phyloP scores from a whole-genome alignment of 805 yeast species.

The Cyberlindnera japonica region DNA sequence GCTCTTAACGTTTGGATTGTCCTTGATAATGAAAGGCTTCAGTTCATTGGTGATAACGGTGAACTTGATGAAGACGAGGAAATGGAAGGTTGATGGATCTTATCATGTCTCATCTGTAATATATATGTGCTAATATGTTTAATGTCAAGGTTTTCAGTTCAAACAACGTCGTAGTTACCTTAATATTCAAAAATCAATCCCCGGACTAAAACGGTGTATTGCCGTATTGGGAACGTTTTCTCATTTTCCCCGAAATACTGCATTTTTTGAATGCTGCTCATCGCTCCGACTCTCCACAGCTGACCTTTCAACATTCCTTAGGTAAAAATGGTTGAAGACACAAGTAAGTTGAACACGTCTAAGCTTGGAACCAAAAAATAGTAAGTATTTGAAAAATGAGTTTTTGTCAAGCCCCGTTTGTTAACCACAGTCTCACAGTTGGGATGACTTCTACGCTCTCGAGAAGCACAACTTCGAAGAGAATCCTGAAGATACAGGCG shows the following conservation, averaged over 20 bases:
- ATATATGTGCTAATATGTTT: background rate
- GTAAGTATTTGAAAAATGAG: constrained; percentile 29
- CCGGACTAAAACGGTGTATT: too few species aligned
- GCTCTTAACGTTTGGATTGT: constrained; percentile 72
- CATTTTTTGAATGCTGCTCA: too few species aligned
- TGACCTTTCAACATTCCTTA: too few species aligned
- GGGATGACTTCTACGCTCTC: constrained; percentile 81
- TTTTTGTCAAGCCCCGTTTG: too few species aligned
- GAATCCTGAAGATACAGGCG: constrained; percentile 86
- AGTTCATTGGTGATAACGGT: constrained; percentile 38
- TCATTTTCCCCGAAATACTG: background rate
- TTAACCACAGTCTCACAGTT: too few species aligned
- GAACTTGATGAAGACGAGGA: constrained; percentile 17
- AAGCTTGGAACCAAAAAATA: constrained; percentile 84
- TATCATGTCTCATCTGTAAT: too few species aligned
- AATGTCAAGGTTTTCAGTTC: background rate
- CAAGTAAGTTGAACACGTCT: constrained; percentile 60
- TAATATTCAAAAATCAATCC: too few species aligned
- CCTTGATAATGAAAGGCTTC: constrained; percentile 61
- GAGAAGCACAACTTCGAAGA: constrained; percentile 70
- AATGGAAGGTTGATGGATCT: constrained; percentile 8
- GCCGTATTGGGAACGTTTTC: background rate
- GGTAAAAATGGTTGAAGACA: constrained; percentile 35
- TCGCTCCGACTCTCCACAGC: too few species aligned
- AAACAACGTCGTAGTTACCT: background rate